A percentile compares a stretch with the other conserved stretches of the same genome.
Conservation (phyloP, 2,329 filamentous ascomycete genomes). For the Leptographium procerum region DNA sequence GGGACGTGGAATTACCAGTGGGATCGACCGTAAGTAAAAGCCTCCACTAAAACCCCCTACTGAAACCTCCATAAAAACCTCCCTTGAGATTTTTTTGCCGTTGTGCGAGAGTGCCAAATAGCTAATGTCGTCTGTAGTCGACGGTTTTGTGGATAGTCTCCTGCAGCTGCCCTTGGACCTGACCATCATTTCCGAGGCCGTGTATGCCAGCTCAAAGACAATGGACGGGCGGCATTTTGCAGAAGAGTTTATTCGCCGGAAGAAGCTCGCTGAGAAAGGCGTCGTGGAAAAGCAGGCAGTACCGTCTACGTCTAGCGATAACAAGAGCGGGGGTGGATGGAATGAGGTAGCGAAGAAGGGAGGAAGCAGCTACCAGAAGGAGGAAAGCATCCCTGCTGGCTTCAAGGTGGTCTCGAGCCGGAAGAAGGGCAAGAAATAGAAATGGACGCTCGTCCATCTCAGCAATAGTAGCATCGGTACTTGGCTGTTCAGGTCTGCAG, state of each 20-base stretch:
- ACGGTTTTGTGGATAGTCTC: slow-evolving; percentile 69
- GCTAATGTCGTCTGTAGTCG: slow-evolving; percentile 39
- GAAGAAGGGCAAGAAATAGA: slow-evolving; percentile 76
- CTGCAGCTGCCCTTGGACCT: slow-evolving; percentile 65
- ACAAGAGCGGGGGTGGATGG: slow-evolving; percentile 60
- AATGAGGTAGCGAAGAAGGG: slow-evolving; percentile 97
- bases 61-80: too few species aligned
- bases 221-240: slow-evolving; percentile 91
- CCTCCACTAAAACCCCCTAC: too few species aligned
- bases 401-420: slow-evolving; percentile 89
- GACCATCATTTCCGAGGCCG: slow-evolving; percentile 76
- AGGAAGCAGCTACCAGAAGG: slow-evolving; percentile 34
- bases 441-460: not conserved
- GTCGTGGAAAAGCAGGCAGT: slow-evolving; percentile 58
- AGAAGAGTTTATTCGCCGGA: slow-evolving; percentile 86
- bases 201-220: slow-evolving; percentile 77
- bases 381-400: slow-evolving; percentile 34
- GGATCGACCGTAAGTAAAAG: slow-evolving; percentile 37
- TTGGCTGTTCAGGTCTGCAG: not conserved
- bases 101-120: not conserved
- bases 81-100: too few species aligned
- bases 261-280: slow-evolving; percentile 86
- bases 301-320: slow-evolving; percentile 19
- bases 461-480: not conserved
- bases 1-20: slow-evolving; percentile 53